Percentiles rank a stretch among this genome's conserved stretches.
Evolutionary conservation across 2,329 filamentous ascomycete genomes (phyloP).

Genomic region (Botryosphaeria agaves): DNA sequence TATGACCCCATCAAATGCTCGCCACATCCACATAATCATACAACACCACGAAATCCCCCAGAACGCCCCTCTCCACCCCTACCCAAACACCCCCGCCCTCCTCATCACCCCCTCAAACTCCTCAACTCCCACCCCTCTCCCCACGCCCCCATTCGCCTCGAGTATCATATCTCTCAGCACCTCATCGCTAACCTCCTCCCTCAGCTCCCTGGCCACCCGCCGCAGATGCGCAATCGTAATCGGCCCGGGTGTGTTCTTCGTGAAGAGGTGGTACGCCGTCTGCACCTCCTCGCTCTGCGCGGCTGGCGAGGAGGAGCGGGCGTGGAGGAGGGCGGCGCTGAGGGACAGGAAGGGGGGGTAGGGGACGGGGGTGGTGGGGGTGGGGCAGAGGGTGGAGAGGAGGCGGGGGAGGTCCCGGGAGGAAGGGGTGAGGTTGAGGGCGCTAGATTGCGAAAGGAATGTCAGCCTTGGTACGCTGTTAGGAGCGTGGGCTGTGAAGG

Average conservation of each 20-base stretch:
- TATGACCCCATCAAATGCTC: too few relatives aligned
- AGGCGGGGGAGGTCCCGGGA: slow-evolving; percentile 58
- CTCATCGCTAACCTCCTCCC: slow-evolving; percentile 70
- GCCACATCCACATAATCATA: too few relatives aligned
- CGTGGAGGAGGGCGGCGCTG: slow-evolving; percentile 70
- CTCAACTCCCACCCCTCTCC: slow-evolving; percentile 52
- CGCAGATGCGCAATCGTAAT: slow-evolving; percentile 69
- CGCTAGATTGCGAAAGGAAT: slow-evolving; percentile 41
- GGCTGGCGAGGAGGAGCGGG: slow-evolving; percentile 2
- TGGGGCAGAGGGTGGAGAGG: slow-evolving; percentile 66
- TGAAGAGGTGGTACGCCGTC: slow-evolving; percentile 71
- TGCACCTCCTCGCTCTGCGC: slow-evolving; percentile 45
- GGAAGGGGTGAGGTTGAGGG: slow-evolving; percentile 57
- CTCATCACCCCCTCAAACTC: slow-evolving; percentile 82
- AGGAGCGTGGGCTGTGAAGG: too few relatives aligned
- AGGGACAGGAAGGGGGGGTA: slow-evolving; percentile 77
- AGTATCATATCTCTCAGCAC: slow-evolving; percentile 84
- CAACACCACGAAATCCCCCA: too few relatives aligned
- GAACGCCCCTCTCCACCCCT: slow-evolving; percentile 14
- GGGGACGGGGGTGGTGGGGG: slow-evolving; percentile 56
- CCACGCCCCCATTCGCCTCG: slow-evolving; percentile 74
- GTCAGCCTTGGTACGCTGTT: too few relatives aligned
- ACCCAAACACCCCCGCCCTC: slow-evolving; percentile 66
- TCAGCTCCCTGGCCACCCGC: slow-evolving; percentile 62
- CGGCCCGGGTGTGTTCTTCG: slow-evolving; percentile 32